Conservation (phyloP, 768 basidiomycete genomes). For the Daedaleopsis sinensis region DNA sequence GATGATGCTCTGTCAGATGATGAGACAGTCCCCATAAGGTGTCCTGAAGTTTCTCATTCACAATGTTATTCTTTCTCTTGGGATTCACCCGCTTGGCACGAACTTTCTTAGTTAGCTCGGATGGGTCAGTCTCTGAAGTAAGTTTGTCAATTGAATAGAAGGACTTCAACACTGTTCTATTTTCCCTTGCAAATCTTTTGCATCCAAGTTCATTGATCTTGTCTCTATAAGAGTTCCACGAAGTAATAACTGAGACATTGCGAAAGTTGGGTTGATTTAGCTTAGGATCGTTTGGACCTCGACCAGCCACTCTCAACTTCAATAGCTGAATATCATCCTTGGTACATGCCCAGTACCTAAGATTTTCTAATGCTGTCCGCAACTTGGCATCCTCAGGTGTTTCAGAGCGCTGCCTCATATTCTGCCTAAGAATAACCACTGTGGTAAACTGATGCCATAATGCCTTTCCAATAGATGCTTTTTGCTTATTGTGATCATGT, state of each 20-base stretch:
- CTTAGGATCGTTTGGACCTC: constrained; percentile 10
- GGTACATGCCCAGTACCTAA: too few relatives aligned
- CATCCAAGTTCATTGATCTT: constrained; percentile 38
- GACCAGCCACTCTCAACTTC: too few relatives aligned
- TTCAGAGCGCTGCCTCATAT: constrained; percentile 18
- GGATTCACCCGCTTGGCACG: too few relatives aligned
- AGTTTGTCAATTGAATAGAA: too few relatives aligned
- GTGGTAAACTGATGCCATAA: constrained; percentile 22
- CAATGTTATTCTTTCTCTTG: too few relatives aligned
- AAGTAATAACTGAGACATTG: constrained; percentile 43
- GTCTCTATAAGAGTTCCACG: constrained; percentile 40
- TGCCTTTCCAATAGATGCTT: constrained; percentile 15
- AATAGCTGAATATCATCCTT: too few relatives aligned
- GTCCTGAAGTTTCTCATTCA: too few relatives aligned
- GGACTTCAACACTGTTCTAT: constrained; percentile 21
- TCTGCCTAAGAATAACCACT: constrained; percentile 22
- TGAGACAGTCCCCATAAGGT: too few relatives aligned
- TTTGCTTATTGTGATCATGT: not conserved
- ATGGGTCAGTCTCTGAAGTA: too few relatives aligned
- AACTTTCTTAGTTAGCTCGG: too few relatives aligned
- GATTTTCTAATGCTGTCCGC: constrained; percentile 26
- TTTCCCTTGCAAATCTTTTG: constrained; percentile 39
- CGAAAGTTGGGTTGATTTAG: constrained; percentile 29
- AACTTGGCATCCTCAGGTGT: constrained; percentile 31
- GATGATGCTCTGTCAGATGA: too few relatives aligned